Conservation (phyloP, 495 filamentous ascomycete species). For the Penicillium soppii region DNA sequence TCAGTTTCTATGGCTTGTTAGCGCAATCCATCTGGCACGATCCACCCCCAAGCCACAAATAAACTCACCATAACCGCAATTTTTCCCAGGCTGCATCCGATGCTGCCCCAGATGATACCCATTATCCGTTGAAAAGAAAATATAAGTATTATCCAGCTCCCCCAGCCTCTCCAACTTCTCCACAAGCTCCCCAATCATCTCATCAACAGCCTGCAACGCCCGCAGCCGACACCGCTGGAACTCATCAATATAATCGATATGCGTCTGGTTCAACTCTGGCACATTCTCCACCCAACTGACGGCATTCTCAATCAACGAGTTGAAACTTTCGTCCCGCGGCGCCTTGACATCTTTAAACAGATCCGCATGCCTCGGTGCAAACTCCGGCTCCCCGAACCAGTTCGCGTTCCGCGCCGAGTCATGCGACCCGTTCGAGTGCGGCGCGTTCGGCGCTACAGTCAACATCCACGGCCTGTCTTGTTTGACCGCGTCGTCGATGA, state of each 20-base stretch:
- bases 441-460: constrained; percentile 61
- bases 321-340: constrained; percentile 33
- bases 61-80: constrained; percentile 64
- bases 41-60: constrained; percentile 34
- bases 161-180: constrained; percentile 46
- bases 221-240: constrained; percentile 61
- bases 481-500: constrained; percentile 56
- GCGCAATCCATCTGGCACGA: neutral
- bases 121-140: constrained; percentile 68
- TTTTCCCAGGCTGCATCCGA: constrained; percentile 65
- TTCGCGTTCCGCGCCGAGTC: constrained; percentile 5
- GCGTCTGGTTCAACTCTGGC: constrained; percentile 44
- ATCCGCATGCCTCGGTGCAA: constrained; percentile 27
- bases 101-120: constrained; percentile 71
- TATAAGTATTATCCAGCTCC: constrained; percentile 62
- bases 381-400: constrained; percentile 32
- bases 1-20: constrained; percentile 52
- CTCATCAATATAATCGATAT: constrained; percentile 62
- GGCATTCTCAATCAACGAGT: constrained; percentile 43
- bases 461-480: constrained; percentile 60
- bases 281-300: constrained; percentile 58
- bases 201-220: constrained; percentile 64
- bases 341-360: constrained; percentile 29
- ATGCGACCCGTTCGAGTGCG: constrained; percentile 45
- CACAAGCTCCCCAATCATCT: constrained; percentile 59